Evolutionary conservation across 83 land plant species (phyloP).

Genomic region (Thuja plicata): DNA sequence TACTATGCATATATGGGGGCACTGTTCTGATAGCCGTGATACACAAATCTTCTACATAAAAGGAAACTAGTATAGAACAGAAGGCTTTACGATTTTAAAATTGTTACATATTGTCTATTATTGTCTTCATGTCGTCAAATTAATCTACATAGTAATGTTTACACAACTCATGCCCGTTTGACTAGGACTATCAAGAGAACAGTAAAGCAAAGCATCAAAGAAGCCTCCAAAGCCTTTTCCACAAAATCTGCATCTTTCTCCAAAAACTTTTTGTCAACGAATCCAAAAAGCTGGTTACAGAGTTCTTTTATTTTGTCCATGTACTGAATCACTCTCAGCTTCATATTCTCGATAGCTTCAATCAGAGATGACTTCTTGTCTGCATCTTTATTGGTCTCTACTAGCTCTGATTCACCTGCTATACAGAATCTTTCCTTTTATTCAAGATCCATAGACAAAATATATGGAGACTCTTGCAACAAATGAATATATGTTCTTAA

Average conservation of each 20-base stretch:
- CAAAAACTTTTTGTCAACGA: neutral
- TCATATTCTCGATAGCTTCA: slow-evolving; percentile 31
- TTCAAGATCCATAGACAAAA: neutral
- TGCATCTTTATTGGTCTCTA: neutral
- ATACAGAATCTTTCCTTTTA: neutral
- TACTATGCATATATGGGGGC: neutral
- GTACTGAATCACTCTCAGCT: slow-evolving; percentile 30
- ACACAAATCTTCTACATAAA: neutral
- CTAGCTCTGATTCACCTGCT: neutral
- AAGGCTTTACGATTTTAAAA: neutral
- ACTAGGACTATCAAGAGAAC: slow-evolving; percentile 49
- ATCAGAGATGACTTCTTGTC: slow-evolving; percentile 20
- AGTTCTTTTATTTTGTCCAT: slow-evolving; percentile 29
- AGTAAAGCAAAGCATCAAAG: slow-evolving; percentile 45
- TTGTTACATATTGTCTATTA: neutral
- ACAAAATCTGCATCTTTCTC: slow-evolving; percentile 18
- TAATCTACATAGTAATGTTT: neutral
- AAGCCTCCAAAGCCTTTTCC: slow-evolving; percentile 34
- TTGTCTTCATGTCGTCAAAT: slow-evolving; percentile 2
- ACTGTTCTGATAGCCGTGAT: neutral
- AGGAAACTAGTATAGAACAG: neutral
- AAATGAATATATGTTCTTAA: neutral
- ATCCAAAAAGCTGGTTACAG: slow-evolving; percentile 26
- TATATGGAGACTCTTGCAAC: slow-evolving; percentile 15
- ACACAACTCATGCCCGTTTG: slow-evolving; percentile 19